Base-by-base conservation (phyloP, 192 early-diverging fungal species). In the Mortierella alpina region DNA sequence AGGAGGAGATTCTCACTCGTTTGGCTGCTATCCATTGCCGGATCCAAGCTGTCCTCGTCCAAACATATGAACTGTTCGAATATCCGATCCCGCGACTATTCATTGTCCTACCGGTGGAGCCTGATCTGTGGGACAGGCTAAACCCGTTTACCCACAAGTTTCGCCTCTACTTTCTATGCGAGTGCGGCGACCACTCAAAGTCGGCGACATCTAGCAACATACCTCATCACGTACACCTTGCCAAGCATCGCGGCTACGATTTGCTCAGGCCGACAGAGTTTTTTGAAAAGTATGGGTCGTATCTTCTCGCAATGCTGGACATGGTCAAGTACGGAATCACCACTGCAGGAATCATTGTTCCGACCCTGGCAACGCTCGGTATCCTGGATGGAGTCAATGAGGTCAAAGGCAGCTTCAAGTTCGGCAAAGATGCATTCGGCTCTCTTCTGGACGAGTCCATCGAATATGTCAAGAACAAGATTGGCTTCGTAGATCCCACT, bases 91-190 rank as follows among this genome's bases (percentile, higher is more conserved):
- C 59, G 8, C 59, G 59, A 42, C 42, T 61, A 13, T 61, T 61
- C n/a, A 64, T 64, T 39, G n/a, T 64, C 62, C 46, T 64, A 5
- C 62, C 62, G 23, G 40, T 50, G 42, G 17, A 51, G 8, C 56
- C 56, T 4, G 56, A 57, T 57, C n/a, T 57, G 56, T 20, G 42
- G 62, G 23, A 48, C 18, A 42, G n/a, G 50, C 13, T 42, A 31
- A 8, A 47, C 47, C 15, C n/a, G n/a, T n/a, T n/a, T n/a, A n/a
- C n/a, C n/a, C n/a, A n/a, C n/a, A n/a, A n/a, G n/a, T n/a, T n/a
- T n/a, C n/a, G n/a, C n/a, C 20, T 64, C 9, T 48, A 64, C 42
- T 64, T 64, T 23, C 45, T 64, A 3, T 64, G 62, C 15, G 62
- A 64, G 23, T 49, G 62, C 22, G 62, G 62, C 3, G 48, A 18